Conservation (phyloP, 2,329 filamentous ascomycete genomes). For the Didymella pomorum region DNA sequence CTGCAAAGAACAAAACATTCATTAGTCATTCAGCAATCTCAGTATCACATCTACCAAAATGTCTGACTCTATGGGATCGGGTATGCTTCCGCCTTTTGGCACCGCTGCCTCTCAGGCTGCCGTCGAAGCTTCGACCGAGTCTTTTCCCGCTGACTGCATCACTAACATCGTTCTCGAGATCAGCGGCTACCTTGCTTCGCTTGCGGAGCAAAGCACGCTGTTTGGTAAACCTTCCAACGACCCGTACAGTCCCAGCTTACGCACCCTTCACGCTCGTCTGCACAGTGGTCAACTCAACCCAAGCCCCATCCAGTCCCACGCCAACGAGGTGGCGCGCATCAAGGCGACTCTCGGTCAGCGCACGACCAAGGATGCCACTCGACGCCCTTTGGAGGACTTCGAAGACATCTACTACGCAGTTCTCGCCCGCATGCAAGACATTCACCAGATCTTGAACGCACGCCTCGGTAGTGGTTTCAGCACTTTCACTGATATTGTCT, state of each 20-base stretch:
- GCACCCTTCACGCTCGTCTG: slow-evolving; percentile 45
- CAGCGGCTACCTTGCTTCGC: slow-evolving; percentile 26
- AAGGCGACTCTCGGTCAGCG: slow-evolving; percentile 61
- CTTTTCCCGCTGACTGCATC: slow-evolving; percentile 25
- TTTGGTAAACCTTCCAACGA: slow-evolving; percentile 20
- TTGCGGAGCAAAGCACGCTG: slow-evolving; percentile 22
- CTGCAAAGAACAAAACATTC: neutral
- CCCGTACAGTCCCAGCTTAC: slow-evolving; percentile 41
- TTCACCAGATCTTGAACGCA: slow-evolving; percentile 32
- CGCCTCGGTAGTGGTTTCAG: slow-evolving; percentile 41
- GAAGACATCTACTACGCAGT: slow-evolving; percentile 47
- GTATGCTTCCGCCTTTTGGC: slow-evolving; percentile 22
- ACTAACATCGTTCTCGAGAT: slow-evolving; percentile 22
- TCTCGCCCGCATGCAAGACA: slow-evolving; percentile 36
- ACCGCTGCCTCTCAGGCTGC: slow-evolving; percentile 27
- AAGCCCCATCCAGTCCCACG: slow-evolving; percentile 23
- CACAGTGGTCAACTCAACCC: slow-evolving; percentile 38
- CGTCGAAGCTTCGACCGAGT: slow-evolving; percentile 16
- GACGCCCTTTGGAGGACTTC: slow-evolving; percentile 42
- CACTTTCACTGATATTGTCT: slow-evolving; percentile 20
- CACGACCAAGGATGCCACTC: slow-evolving; percentile 72
- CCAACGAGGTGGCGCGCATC: slow-evolving; percentile 22
- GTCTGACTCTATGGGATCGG: neutral
- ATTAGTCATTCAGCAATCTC: neutral
- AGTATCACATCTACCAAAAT: neutral